Evolutionary conservation across 306 rosid genomes (phyloP).

Genomic region (Notholithocarpus densiflorus): DNA sequence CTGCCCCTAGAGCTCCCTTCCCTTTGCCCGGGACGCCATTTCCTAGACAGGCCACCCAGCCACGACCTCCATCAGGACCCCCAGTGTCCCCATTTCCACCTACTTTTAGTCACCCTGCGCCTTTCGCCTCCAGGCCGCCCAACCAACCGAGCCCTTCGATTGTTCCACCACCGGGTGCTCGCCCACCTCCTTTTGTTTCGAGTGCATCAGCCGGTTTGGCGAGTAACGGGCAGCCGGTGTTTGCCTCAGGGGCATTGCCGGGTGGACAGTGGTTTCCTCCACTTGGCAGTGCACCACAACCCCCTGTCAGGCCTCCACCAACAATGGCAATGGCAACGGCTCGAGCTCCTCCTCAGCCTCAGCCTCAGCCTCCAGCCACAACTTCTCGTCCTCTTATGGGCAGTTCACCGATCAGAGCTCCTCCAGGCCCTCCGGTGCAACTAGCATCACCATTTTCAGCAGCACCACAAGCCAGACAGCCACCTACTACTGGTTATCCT

Average conservation of each 20-base stretch:
- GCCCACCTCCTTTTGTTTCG: slow-evolving; percentile 37
- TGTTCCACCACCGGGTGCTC: slow-evolving; percentile 38
- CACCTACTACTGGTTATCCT: slow-evolving; percentile 49
- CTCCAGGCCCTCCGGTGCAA: slow-evolving; percentile 62
- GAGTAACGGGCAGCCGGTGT: slow-evolving; percentile 73
- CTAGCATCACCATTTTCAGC: slow-evolving; percentile 57
- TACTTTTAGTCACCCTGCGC: background rate
- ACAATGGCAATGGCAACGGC: slow-evolving; percentile 15
- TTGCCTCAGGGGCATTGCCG: slow-evolving; percentile 41
- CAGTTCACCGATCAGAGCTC: slow-evolving; percentile 25
- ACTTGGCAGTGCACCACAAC: slow-evolving; percentile 37
- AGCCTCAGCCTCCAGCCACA: slow-evolving; percentile 18
- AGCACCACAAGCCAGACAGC: slow-evolving; percentile 48
- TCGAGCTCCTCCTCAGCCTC: slow-evolving; percentile 27
- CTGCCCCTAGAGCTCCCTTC: slow-evolving; percentile 55
- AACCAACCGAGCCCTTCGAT: slow-evolving; percentile 33
- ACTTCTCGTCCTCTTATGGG: slow-evolving; percentile 12
- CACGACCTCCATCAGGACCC: slow-evolving; percentile 58
- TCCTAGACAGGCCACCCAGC: slow-evolving; percentile 70
- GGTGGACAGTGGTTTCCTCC: slow-evolving; percentile 63
- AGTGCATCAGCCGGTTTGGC: slow-evolving; percentile 45
- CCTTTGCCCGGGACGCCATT: slow-evolving; percentile 52
- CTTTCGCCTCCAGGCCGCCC: slow-evolving; percentile 40
- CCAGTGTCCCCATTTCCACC: slow-evolving; percentile 42
- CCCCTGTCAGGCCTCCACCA: slow-evolving; percentile 54